phyloP scores from a whole-genome alignment of 2,329 filamentous ascomycete genomes.

The Fusarium longipes region DNA sequence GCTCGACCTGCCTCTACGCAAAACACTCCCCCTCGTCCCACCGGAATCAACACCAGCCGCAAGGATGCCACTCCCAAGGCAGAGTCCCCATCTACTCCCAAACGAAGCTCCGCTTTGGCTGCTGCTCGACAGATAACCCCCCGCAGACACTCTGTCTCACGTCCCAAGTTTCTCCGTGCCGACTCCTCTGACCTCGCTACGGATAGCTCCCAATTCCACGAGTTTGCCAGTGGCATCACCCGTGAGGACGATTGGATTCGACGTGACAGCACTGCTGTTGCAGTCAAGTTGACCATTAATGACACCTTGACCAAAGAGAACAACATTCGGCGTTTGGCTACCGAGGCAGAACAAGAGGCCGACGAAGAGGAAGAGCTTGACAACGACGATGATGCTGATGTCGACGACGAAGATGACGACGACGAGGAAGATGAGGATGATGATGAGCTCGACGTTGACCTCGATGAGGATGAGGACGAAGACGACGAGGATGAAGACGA shows the following conservation, averaged over 20 bases:
- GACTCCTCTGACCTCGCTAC: conserved; percentile 62
- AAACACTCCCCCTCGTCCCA: conserved; percentile 51
- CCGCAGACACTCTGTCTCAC: conserved; percentile 40
- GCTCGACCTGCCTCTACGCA: conserved; percentile 60
- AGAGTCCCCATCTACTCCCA: conserved; percentile 50
- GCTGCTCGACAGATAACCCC: conserved; percentile 44
- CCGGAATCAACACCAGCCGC: conserved; percentile 2
- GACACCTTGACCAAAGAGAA: conserved; percentile 93
- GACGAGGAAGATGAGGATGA: conserved; percentile 59
- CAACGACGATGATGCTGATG: conserved; percentile 92
- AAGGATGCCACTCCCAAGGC: conserved; percentile 33
- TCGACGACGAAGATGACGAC: conserved; percentile 72
- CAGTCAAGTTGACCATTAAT: conserved; percentile 82
- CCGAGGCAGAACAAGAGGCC: conserved; percentile 92
- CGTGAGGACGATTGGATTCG: conserved; percentile 92
- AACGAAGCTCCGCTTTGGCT: conserved; percentile 42
- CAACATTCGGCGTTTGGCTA: conserved; percentile 83
- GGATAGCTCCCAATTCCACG: conserved; percentile 79
- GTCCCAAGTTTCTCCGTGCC: conserved; percentile 63
- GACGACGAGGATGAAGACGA: conserved; percentile 67
- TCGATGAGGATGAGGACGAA: conserved; percentile 63
- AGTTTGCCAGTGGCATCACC: conserved; percentile 85
- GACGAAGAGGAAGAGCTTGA: conserved; percentile 73
- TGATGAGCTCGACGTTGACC: conserved; percentile 49
- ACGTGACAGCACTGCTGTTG: conserved; percentile 71